Evolutionary conservation across 495 filamentous ascomycete genomes (phyloP).

Genomic region (Penicillium antarcticum): DNA sequence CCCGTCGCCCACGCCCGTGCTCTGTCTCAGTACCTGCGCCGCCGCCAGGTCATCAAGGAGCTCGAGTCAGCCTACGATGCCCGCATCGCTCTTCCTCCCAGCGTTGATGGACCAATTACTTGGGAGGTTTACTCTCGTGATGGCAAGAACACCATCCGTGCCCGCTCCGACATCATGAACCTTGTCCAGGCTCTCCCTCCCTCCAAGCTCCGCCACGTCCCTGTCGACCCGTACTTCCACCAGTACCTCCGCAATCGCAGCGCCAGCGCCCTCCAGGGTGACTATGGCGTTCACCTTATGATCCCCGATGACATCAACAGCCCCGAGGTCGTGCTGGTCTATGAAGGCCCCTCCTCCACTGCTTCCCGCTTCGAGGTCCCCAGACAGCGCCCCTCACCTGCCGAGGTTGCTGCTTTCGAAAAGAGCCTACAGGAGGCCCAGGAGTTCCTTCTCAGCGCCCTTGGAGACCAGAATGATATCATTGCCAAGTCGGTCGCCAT

Average conservation of each 20-base stretch:
- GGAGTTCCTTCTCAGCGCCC: constrained; percentile 63
- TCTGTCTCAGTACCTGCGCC: constrained; percentile 76
- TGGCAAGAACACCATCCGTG: constrained; percentile 76
- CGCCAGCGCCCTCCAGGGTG: constrained; percentile 59
- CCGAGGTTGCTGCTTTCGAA: constrained; percentile 64
- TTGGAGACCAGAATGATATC: constrained; percentile 70
- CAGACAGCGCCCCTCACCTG: constrained; percentile 53
- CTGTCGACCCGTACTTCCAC: constrained; percentile 86
- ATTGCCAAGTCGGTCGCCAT: constrained; percentile 62
- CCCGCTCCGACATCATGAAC: constrained; percentile 75
- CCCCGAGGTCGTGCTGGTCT: constrained; percentile 75
- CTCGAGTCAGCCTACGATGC: constrained; percentile 75
- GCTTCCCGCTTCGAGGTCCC: constrained; percentile 66
- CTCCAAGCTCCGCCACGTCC: constrained; percentile 61
- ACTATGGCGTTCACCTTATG: constrained; percentile 77
- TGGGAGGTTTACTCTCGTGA: constrained; percentile 87
- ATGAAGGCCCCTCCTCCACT: constrained; percentile 62
- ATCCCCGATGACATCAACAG: constrained; percentile 64
- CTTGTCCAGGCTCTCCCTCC: constrained; percentile 79
- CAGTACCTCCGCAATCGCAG: constrained; percentile 65
- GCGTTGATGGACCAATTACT: constrained; percentile 57
- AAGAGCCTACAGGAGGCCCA: constrained; percentile 68
- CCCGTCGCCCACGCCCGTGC: constrained; percentile 75
- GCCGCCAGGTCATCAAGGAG: constrained; percentile 70
- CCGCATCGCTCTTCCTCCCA: constrained; percentile 72